phyloP scores from a whole-genome alignment of 2,329 filamentous ascomycete genomes.

The Epichloe elymi region DNA sequence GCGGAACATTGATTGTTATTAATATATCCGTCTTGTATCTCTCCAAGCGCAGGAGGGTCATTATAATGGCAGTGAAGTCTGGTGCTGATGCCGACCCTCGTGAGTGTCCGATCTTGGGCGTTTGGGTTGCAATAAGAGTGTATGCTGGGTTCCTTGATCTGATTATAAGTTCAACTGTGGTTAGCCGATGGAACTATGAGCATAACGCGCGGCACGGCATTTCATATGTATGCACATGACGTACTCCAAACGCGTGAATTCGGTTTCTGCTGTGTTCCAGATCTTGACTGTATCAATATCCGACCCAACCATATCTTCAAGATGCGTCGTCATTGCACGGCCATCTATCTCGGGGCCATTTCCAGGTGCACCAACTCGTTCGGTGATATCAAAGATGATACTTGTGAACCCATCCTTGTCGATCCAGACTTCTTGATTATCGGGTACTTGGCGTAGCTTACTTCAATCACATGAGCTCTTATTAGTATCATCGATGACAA shows the following conservation, averaged over 20 bases:
- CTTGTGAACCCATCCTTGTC: slow-evolving; percentile 72
- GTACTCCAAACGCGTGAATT: slow-evolving; percentile 42
- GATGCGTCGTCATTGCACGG: slow-evolving; percentile 53
- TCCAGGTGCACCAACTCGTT: slow-evolving; percentile 53
- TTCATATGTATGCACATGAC: slow-evolving; percentile 9
- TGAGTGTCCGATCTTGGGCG: slow-evolving; percentile 23
- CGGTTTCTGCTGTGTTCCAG: slow-evolving; percentile 49
- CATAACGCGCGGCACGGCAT: neutral
- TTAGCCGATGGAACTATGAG: slow-evolving; percentile 12
- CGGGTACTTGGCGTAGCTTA: slow-evolving; percentile 60
- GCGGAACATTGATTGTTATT: slow-evolving; percentile 78
- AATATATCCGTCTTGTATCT: slow-evolving; percentile 67
- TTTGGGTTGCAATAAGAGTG: slow-evolving; percentile 56
- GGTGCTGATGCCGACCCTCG: slow-evolving; percentile 26
- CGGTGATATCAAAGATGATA: slow-evolving; percentile 82
- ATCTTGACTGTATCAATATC: slow-evolving; percentile 52
- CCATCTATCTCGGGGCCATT: slow-evolving; percentile 50
- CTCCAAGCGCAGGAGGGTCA: slow-evolving; percentile 66
- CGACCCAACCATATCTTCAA: slow-evolving; percentile 55
- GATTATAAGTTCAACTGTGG: slow-evolving; percentile 12
- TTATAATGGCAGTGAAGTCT: slow-evolving; percentile 61
- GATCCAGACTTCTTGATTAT: slow-evolving; percentile 88
- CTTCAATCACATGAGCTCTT: slow-evolving; percentile 24
- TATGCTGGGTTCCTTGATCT: slow-evolving; percentile 43
- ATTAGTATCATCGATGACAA: neutral